Evolutionary conservation across 495 filamentous ascomycete genomes (phyloP), one percentile per base, ranked within the genome.

Genomic region (Podospora bellae-mahoneyi): DNA sequence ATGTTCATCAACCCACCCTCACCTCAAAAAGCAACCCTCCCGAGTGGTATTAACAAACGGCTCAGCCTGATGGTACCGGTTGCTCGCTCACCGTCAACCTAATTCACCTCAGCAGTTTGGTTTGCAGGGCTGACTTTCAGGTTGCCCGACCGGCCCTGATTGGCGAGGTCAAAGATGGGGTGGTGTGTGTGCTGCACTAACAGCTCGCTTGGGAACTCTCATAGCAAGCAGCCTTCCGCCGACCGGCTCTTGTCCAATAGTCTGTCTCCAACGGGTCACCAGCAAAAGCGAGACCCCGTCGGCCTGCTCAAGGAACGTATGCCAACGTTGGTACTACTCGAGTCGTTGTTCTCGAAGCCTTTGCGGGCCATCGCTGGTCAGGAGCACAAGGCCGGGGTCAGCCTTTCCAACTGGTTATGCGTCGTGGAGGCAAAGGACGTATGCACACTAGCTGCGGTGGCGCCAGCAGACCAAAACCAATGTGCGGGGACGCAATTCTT

Each of bases 101-200:
- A 39, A 13, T 48, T 13, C 15, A 48, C 39, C 39, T 48, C 39
- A 48, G 39, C 39, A 48, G 39, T 16, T 48, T 48, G 39, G 39
- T 48, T 48, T 48, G 39, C 39, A 48, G 55, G 55, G 55, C 55
- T 58, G 19, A 26, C n/a, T 20, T 58, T 58, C 55, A 20, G 55
- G 19, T 58, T 26, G 55, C 55, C 55, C 6, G 55, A n/a, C 55
- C 55, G n/a, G n/a, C 55, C 55, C 23, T 58, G 55, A 58, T 58
- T 58, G 55, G 55, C 4, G 23, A 58, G 23, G 3, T 4, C 23
- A 13, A 20, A 20, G 55, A 19, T 19, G 55, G 18, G 55, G 26
- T 58, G 19, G 55, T 26, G 55, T 58, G 55, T 57, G 54, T 57
- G 54, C 54, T 18, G 54, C 54, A 57, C 54, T 5, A 57, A 57